phyloP scores from a whole-genome alignment of 2,329 filamentous ascomycete genomes.

The Aureobasidium melanogenum region DNA sequence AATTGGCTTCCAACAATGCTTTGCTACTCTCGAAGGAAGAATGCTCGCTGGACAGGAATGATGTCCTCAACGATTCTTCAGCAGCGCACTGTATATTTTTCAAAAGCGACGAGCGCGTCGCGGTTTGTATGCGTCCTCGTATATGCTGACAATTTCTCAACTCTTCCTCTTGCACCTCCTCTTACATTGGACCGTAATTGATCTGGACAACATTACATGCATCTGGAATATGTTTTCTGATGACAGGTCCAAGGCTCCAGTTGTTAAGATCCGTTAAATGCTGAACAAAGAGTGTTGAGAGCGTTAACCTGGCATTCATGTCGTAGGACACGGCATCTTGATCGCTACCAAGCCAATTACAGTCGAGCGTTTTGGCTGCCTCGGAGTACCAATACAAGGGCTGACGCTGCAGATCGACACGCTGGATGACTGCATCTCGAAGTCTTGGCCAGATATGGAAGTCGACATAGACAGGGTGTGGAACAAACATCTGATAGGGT shows the following conservation, averaged over 20 bases:
- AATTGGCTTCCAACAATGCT: too few species aligned
- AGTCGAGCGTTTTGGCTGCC: background rate
- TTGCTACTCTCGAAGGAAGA: background rate
- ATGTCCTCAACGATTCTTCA: background rate
- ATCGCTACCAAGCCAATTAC: background rate
- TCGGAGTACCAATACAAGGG: conserved; percentile 2
- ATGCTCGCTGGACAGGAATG: too few species aligned
- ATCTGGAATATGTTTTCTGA: conserved; percentile 6
- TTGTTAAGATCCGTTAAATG: conserved; percentile 3
- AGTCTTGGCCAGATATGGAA: conserved; percentile 9
- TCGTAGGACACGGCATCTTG: background rate
- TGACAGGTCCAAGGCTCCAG: conserved; percentile 2
- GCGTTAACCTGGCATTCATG: background rate
- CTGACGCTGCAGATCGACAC: conserved; percentile 2
- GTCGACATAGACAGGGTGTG: conserved; percentile 45
- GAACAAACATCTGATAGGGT: conserved; percentile 52
- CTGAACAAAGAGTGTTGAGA: background rate
- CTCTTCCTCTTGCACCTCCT: background rate
- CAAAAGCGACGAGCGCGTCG: background rate
- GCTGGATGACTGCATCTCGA: conserved; percentile 5
- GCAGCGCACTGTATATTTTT: background rate
- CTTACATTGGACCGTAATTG: background rate
- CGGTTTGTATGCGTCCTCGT: background rate
- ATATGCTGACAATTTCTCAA: background rate
- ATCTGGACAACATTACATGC: conserved; percentile 5